These are phyloP conservation scores for Takashimella tepidaria DNA, from an alignment of 1,284 basidiomycete species.

Conservation along the genomic window DNA sequence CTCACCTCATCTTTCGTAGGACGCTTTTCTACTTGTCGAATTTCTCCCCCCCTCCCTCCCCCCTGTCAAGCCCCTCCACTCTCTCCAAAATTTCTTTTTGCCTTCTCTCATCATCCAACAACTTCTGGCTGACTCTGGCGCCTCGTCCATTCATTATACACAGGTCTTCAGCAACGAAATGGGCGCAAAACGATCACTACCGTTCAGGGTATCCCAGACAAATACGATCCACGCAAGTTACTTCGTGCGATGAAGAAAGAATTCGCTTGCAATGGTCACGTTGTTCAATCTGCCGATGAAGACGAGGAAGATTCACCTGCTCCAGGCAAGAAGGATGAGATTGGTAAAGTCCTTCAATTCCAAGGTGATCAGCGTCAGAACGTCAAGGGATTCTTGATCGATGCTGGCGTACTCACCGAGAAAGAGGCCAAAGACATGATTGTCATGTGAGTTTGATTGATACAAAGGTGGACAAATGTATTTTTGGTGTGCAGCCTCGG, in stretches of 20 bases:
- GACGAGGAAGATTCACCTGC: slow-evolving; percentile 42
- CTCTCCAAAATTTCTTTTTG: neutral
- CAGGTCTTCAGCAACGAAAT: slow-evolving; percentile 93
- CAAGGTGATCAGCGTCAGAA: slow-evolving; percentile 96
- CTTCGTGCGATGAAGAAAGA: slow-evolving; percentile 99
- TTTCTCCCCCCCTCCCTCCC: too few species aligned
- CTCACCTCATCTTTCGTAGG: too few species aligned
- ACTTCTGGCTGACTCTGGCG: neutral
- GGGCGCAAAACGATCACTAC: slow-evolving; percentile 99
- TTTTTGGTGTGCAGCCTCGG: too few species aligned
- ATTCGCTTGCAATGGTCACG: slow-evolving; percentile 98
- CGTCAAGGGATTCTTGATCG: slow-evolving; percentile 79
- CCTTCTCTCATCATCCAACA: neutral
- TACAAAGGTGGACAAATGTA: neutral
- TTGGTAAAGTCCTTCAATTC: slow-evolving; percentile 97
- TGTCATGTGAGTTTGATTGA: slow-evolving; percentile 45
- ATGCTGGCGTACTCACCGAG: slow-evolving; percentile 48
- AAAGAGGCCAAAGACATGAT: slow-evolving; percentile 50
- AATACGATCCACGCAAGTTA: slow-evolving; percentile 97
- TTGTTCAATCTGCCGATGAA: slow-evolving; percentile 57
- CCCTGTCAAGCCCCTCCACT: too few species aligned
- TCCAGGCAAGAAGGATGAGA: slow-evolving; percentile 77
- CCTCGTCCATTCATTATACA: neutral
- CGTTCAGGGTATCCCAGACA: slow-evolving; percentile 90
- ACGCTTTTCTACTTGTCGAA: too few species aligned